A percentile compares a stretch with the other conserved stretches of the same genome.
These are phyloP conservation scores for Fusarium camptoceras DNA, from an alignment of 2,329 filamentous ascomycete species.

Conservation along the genomic window DNA sequence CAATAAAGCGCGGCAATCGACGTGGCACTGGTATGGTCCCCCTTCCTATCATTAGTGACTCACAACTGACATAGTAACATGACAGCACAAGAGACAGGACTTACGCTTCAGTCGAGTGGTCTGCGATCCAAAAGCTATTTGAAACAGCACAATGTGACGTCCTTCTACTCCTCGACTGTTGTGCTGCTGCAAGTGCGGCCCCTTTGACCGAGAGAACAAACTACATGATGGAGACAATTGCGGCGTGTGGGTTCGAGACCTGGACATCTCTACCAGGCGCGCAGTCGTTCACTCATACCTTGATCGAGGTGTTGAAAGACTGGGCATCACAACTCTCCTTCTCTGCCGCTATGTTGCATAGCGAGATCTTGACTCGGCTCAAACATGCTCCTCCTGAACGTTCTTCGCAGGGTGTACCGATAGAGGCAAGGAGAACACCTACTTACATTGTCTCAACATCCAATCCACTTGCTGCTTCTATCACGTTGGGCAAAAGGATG, in stretches of 20 bases:
- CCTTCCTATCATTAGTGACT: too few relatives aligned
- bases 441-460: slow-evolving; percentile 46
- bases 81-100: slow-evolving; percentile 39
- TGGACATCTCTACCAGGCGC: slow-evolving; percentile 43
- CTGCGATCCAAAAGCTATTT: slow-evolving; percentile 45
- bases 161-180: slow-evolving; percentile 44
- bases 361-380: slow-evolving; percentile 43
- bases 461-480: slow-evolving; percentile 43
- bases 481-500: slow-evolving; percentile 39
- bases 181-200: slow-evolving; percentile 44
- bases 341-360: slow-evolving; percentile 46
- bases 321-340: slow-evolving; percentile 44
- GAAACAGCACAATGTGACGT: slow-evolving; percentile 46
- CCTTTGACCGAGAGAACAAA: slow-evolving; percentile 43
- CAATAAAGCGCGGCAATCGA: slow-evolving; percentile 45
- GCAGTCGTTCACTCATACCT: slow-evolving; percentile 44
- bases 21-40: slow-evolving; percentile 43
- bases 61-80: slow-evolving; percentile 30
- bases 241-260: slow-evolving; percentile 45
- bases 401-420: slow-evolving; percentile 38
- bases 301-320: slow-evolving; percentile 45
- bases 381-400: slow-evolving; percentile 43
- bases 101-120: slow-evolving; percentile 47
- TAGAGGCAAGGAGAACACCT: slow-evolving; percentile 45
- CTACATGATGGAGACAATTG: slow-evolving; percentile 47